Percentiles rank a stretch among this genome's conserved stretches.
phyloP scores from a whole-genome alignment of 78 protist genomes.

The Planoprotostelium fungivorum region DNA sequence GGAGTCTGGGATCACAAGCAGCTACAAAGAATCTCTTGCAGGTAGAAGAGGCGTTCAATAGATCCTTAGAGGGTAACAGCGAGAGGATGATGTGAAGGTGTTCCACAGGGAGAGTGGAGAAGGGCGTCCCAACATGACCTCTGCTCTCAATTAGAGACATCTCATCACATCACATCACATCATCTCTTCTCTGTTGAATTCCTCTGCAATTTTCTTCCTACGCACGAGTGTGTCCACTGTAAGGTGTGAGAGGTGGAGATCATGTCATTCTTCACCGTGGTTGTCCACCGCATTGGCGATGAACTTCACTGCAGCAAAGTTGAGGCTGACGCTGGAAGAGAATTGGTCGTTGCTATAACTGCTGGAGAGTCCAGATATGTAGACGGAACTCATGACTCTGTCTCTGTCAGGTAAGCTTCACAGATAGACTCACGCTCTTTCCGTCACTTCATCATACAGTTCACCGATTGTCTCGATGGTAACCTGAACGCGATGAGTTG shows the following conservation, averaged over 20 bases:
- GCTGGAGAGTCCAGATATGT: background rate
- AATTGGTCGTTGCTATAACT: background rate
- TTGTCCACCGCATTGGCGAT: background rate
- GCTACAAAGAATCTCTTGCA: background rate
- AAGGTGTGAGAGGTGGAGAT: background rate
- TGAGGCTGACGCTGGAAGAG: background rate
- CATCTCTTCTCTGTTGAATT: background rate
- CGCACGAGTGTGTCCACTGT: background rate
- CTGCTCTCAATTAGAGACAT: background rate
- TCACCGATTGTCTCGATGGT: background rate
- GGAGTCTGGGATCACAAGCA: background rate
- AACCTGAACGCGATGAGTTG: background rate
- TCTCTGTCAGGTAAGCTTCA: background rate
- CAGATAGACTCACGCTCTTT: background rate
- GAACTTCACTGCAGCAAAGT: background rate
- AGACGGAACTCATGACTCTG: background rate
- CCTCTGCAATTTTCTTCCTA: background rate
- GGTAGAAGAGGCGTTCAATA: background rate
- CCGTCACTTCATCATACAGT: background rate
- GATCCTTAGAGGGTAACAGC: background rate
- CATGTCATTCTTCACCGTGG: background rate
- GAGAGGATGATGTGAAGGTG: background rate
- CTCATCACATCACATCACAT: background rate
- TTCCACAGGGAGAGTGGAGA: background rate
- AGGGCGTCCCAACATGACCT: background rate